Evolutionary conservation across 352 stramenopile genomes (phyloP), one percentile per base, ranked within the genome.

Genomic region (Saprolegnia diclina): DNA sequence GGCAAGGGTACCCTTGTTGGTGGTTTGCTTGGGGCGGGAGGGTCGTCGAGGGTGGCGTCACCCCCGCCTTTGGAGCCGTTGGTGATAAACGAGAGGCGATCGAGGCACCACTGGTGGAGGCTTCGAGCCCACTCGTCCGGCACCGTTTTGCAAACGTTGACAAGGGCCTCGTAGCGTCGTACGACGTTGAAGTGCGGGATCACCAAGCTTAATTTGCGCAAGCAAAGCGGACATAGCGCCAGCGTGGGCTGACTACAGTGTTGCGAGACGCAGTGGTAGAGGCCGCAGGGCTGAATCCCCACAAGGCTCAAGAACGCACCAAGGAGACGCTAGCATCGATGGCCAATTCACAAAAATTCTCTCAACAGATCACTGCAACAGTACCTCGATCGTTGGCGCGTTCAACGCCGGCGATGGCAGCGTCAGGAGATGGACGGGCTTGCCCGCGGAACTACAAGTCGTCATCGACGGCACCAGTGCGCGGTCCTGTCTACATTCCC

Each of bases 161-260:
- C 29, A 1, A 69, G 29, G n/a, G 35, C n/a, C 10, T 57, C 45
- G 42, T 69, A 69, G 40, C 63, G 42, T 22, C 63, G 48, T n/a
- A 69, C 63, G 21, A 69, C 29, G 37, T 69, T 69, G 21, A 69
- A 61, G 19, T 69, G 63, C 14, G 63, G 63, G 9, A 57, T 16
- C n/a, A 22, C 63, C 9, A 69, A 24, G 46, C 63, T 69, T 4
- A 57, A 13, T 38, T 69, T 69, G 29, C 63, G 63, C 19, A 69
- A 24, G 29, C 63, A 69, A 1, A 69, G 14, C 7, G 63, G 63
- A 26, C 63, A 69, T 1, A 69, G 21, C 24, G 48, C 26, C 19
- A 69, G 40, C 9, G 40, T 18, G 13, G 26, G 44, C 26, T 5
- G 35, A 24, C 44, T 21, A 38, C 50, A 62, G 29, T 35, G 29